Conservation (phyloP, 768 basidiomycete genomes). For the Fibroporia radiculosa region DNA sequence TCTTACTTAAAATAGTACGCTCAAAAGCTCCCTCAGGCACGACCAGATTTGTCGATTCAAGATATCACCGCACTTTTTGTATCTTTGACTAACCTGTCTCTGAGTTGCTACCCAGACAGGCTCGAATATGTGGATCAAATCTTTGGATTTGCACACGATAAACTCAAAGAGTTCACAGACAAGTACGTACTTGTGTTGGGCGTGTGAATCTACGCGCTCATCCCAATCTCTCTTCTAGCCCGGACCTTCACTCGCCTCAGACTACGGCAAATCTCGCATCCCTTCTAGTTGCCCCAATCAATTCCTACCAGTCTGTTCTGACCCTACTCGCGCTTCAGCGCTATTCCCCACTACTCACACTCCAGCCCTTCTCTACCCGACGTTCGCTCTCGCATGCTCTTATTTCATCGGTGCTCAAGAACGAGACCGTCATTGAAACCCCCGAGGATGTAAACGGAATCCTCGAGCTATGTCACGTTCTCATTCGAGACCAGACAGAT, state of each 20-base stretch:
- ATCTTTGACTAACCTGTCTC: slow-evolving; percentile 87
- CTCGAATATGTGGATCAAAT: slow-evolving; percentile 98
- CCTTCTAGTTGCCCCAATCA: slow-evolving; percentile 88
- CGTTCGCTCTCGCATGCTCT: slow-evolving; percentile 92
- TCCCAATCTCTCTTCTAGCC: slow-evolving; percentile 33
- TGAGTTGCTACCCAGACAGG: slow-evolving; percentile 96
- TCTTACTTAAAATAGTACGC: not conserved
- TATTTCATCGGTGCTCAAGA: slow-evolving; percentile 90
- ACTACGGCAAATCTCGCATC: slow-evolving; percentile 88
- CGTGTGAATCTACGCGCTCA: not conserved
- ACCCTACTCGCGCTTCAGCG: slow-evolving; percentile 94
- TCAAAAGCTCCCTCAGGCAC: slow-evolving; percentile 49
- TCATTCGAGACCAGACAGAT: slow-evolving; percentile 81
- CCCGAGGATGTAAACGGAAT: slow-evolving; percentile 94
- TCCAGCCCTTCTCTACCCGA: slow-evolving; percentile 85
- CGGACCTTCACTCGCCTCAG: slow-evolving; percentile 82
- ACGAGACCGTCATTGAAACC: slow-evolving; percentile 90
- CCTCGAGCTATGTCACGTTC: slow-evolving; percentile 84
- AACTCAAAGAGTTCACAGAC: slow-evolving; percentile 77
- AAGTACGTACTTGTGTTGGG: slow-evolving; percentile 42
- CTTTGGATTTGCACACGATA: slow-evolving; percentile 78
- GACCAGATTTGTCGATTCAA: slow-evolving; percentile 95
- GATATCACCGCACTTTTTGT: slow-evolving; percentile 96
- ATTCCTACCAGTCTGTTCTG: slow-evolving; percentile 92
- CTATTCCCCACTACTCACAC: slow-evolving; percentile 74